phyloP scores from a whole-genome alignment of 2,329 filamentous ascomycete species.

The Exophiala sp. region DNA sequence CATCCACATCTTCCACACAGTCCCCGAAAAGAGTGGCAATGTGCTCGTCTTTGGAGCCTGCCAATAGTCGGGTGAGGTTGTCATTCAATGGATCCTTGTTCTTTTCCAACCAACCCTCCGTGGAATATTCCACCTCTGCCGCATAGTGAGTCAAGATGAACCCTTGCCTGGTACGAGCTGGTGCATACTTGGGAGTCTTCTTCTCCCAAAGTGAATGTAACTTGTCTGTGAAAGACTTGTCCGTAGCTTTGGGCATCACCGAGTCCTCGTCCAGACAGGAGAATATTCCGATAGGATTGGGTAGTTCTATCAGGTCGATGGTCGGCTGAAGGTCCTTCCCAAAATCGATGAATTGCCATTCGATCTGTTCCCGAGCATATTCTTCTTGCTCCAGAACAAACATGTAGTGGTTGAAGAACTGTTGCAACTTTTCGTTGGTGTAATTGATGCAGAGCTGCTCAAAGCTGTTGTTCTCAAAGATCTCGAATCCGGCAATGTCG shows the following conservation, averaged over 20 bases:
- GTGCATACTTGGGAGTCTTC: slow-evolving; percentile 87
- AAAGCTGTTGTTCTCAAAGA: slow-evolving; percentile 97
- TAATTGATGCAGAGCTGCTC: slow-evolving; percentile 99
- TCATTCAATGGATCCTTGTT: slow-evolving; percentile 98
- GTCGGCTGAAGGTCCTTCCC: slow-evolving; percentile 94
- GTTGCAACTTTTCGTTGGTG: slow-evolving; percentile 97
- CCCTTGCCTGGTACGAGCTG: slow-evolving; percentile 79
- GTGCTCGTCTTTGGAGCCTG: slow-evolving; percentile 74
- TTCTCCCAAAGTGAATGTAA: slow-evolving; percentile 95
- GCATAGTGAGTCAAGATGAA: slow-evolving; percentile 97
- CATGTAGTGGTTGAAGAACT: slow-evolving; percentile 99
- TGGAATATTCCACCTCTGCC: slow-evolving; percentile 94
- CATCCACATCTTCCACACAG: slow-evolving; percentile 76
- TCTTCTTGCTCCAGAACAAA: slow-evolving; percentile 98
- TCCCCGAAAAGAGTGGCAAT: slow-evolving; percentile 80
- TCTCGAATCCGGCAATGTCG: slow-evolving; percentile 98
- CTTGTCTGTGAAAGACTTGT: slow-evolving; percentile 95
- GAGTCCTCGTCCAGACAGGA: slow-evolving; percentile 96
- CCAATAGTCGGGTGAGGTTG: slow-evolving; percentile 84
- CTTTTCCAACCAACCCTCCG: slow-evolving; percentile 92
- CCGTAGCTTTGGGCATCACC: slow-evolving; percentile 98
- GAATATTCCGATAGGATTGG: slow-evolving; percentile 97
- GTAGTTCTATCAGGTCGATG: slow-evolving; percentile 90
- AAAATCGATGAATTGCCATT: slow-evolving; percentile 99
- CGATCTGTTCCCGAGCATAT: slow-evolving; percentile 93